Conservation (phyloP, 148 eudicot species). For the Agrostemma githago region DNA sequence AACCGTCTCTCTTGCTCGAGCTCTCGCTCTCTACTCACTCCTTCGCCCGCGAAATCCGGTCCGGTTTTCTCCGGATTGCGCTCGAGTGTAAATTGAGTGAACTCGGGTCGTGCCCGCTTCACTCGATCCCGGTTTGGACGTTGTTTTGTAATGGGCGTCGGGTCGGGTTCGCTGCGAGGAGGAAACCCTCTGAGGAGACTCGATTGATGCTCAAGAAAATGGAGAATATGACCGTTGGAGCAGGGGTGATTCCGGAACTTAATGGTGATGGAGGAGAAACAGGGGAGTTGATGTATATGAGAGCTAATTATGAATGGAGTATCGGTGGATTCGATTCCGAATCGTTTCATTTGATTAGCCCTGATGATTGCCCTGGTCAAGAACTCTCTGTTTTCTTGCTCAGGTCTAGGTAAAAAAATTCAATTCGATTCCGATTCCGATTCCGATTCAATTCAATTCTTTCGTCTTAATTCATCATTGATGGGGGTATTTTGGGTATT, state of each 20-base stretch:
- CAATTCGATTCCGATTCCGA: neutral
- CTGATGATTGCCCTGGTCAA: constrained; percentile 63
- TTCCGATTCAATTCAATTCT: neutral
- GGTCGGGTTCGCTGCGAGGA: constrained; percentile 68
- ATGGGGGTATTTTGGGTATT: neutral
- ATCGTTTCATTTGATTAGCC: constrained; percentile 71
- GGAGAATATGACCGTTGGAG: constrained; percentile 73
- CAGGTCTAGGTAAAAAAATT: constrained; percentile 38
- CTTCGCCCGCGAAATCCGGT: constrained; percentile 61
- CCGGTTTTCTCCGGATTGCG: constrained; percentile 61
- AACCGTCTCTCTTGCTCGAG: constrained; percentile 64
- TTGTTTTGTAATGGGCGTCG: constrained; percentile 64
- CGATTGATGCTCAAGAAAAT: constrained; percentile 51
- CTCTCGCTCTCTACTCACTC: constrained; percentile 61
- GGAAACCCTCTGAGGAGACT: constrained; percentile 40
- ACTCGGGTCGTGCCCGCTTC: constrained; percentile 47
- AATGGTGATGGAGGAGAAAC: constrained; percentile 25
- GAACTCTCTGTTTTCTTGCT: constrained; percentile 82
- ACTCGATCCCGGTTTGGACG: constrained; percentile 64
- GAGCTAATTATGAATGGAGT: constrained; percentile 84
- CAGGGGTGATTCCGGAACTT: constrained; percentile 57
- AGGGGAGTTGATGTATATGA: constrained; percentile 74
- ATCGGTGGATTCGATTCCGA: constrained; percentile 73
- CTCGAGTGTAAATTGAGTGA: constrained; percentile 53
- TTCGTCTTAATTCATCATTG: no score